phyloP scores from a whole-genome alignment of 192 early-diverging fungal species.

The Coemansia sp. region DNA sequence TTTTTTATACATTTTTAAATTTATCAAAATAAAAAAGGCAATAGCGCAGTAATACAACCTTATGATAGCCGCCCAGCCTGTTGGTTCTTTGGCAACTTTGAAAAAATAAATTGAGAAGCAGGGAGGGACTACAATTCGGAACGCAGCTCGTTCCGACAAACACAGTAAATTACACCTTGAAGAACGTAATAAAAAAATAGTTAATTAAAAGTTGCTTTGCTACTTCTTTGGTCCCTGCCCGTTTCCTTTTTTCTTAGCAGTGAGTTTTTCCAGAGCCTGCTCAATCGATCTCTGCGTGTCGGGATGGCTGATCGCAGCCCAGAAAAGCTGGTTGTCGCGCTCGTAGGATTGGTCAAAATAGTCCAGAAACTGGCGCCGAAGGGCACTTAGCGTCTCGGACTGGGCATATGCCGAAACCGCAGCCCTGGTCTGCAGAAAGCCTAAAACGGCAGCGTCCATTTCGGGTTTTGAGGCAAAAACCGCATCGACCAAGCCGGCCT shows the following conservation, averaged over 20 bases:
- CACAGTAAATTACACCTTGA: background rate
- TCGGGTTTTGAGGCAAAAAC: slow-evolving; percentile 12
- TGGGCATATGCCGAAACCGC: slow-evolving; percentile 16
- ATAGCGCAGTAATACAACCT: background rate
- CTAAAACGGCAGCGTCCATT: slow-evolving; percentile 12
- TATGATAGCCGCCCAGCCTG: background rate
- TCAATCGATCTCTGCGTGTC: slow-evolving; percentile 19
- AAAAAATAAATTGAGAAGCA: background rate
- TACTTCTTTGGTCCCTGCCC: background rate
- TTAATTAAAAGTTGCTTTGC: slow-evolving; percentile 2
- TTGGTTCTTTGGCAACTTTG: background rate
- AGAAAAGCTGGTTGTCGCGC: slow-evolving; percentile 26
- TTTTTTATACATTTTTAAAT: background rate
- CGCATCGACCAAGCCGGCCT: slow-evolving; percentile 22
- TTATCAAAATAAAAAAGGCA: background rate
- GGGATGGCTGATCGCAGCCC: slow-evolving; percentile 18
- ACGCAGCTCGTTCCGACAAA: background rate
- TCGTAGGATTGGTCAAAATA: slow-evolving; percentile 23
- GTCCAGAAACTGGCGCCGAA: slow-evolving; percentile 22
- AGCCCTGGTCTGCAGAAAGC: slow-evolving; percentile 8
- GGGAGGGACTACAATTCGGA: background rate
- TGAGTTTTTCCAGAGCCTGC: slow-evolving; percentile 16
- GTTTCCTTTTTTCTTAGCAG: slow-evolving; percentile 8
- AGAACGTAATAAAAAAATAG: background rate
- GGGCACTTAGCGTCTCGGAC: slow-evolving; percentile 10